A percentile compares a stretch with the other conserved stretches of the same genome.
Conservation (phyloP, 805 yeast species). For the Metschnikowia sp. region DNA sequence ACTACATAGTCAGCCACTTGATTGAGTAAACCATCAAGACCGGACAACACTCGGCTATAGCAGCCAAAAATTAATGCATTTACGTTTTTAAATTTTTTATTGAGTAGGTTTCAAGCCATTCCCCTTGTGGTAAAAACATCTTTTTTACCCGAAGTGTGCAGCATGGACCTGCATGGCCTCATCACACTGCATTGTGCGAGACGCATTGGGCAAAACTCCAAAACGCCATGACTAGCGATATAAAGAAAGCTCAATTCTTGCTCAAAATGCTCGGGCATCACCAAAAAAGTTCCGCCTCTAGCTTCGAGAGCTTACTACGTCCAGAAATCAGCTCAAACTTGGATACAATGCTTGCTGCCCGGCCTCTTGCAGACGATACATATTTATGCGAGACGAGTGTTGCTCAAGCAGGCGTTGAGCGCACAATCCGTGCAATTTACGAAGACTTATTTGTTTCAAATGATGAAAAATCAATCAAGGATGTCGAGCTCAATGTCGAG, state of each 20-base stretch:
- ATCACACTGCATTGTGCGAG: constrained; percentile 4
- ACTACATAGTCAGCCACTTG: constrained; percentile 13
- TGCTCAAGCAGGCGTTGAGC: constrained; percentile 34
- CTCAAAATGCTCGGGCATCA: constrained; percentile 9
- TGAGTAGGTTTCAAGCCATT: neutral
- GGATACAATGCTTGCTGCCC: constrained; percentile 9
- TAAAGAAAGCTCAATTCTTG: constrained; percentile 9
- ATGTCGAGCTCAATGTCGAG: constrained; percentile 17
- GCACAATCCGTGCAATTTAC: constrained; percentile 28
- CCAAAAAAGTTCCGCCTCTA: constrained; percentile 6
- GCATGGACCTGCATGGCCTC: constrained; percentile 4
- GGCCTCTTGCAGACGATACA: constrained; percentile 13
- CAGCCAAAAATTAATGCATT: neutral
- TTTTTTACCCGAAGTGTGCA: neutral
- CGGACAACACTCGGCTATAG: neutral
- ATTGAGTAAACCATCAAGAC: neutral
- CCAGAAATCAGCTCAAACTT: constrained; percentile 9
- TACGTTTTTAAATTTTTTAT: neutral
- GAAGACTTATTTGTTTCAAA: constrained; percentile 17
- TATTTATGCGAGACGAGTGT: constrained; percentile 35
- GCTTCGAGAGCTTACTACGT: constrained; percentile 14
- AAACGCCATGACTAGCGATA: constrained; percentile 7
- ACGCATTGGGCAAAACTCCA: constrained; percentile 5
- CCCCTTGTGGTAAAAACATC: neutral
- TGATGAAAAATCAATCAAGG: constrained; percentile 3